Percentiles rank a stretch among this genome's conserved stretches.
Evolutionary conservation across 1,284 basidiomycete genomes (phyloP).

Genomic region (Phellinidium pouzarii): DNA sequence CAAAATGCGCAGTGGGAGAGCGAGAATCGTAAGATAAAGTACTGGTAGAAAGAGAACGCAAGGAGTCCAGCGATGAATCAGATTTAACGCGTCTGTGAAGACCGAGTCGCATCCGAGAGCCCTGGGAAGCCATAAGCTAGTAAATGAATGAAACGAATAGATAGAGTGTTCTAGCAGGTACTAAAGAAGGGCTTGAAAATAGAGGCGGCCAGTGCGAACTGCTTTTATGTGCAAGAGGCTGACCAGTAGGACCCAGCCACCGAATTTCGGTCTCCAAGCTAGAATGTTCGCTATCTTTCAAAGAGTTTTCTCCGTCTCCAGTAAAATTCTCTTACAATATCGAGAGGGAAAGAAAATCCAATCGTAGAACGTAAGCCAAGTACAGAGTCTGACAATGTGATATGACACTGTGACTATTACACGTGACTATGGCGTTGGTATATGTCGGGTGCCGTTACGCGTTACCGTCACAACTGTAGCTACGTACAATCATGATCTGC

Average conservation of each 20-base stretch:
- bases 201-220: too few species aligned
- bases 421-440: background rate
- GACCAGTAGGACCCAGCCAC: too few species aligned
- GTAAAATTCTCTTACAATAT: too few species aligned
- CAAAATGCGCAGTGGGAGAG: background rate
- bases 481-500: background rate
- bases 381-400: too few species aligned
- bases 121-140: background rate
- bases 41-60: background rate
- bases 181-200: too few species aligned
- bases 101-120: background rate
- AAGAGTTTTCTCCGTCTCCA: too few species aligned
- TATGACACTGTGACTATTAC: background rate
- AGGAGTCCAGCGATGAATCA: background rate
- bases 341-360: too few species aligned
- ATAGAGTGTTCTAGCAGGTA: too few species aligned
- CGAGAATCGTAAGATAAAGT: background rate
- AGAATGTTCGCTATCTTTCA: too few species aligned
- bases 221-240: too few species aligned
- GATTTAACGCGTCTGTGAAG: background rate
- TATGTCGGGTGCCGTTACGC: background rate
- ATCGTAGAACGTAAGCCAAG: too few species aligned
- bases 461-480: background rate
- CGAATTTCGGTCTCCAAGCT: too few species aligned
- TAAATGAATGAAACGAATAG: slow-evolving; percentile 2